phyloP scores from a whole-genome alignment of 148 eudicot genomes.

The Fagopyrum homotropicum region DNA sequence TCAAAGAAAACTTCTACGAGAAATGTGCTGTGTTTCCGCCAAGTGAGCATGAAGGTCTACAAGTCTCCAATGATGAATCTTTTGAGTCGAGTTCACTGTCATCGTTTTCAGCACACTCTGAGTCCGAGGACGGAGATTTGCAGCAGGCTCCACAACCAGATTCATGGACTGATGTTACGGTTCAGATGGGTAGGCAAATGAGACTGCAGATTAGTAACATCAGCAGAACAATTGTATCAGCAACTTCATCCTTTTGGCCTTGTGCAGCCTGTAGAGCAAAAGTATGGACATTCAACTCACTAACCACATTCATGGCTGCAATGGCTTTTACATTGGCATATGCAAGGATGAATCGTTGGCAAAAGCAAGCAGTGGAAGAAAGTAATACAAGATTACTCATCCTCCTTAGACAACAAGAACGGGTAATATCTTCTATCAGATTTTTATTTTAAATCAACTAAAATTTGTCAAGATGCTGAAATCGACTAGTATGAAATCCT shows the following conservation, averaged over 20 bases:
- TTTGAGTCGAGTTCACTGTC: background rate
- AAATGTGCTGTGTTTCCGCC: slow-evolving; percentile 33
- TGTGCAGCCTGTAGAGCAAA: slow-evolving; percentile 7
- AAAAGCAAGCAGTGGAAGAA: slow-evolving; percentile 10
- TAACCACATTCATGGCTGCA: slow-evolving; percentile 21
- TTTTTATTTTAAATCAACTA: background rate
- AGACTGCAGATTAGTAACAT: slow-evolving; percentile 11
- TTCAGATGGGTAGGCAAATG: slow-evolving; percentile 16
- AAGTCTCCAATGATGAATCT: slow-evolving; percentile 17
- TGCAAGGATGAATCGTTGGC: slow-evolving; percentile 30
- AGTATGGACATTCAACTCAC: slow-evolving; percentile 20
- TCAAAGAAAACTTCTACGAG: slow-evolving; percentile 21
- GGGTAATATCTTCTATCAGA: slow-evolving; percentile 22
- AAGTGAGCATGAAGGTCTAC: slow-evolving; percentile 35
- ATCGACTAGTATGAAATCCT: background rate
- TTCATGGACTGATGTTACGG: slow-evolving; percentile 1
- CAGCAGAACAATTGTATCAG: slow-evolving; percentile 19
- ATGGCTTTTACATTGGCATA: slow-evolving; percentile 20
- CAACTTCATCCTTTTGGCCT: slow-evolving; percentile 17
- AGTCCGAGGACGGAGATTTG: slow-evolving; percentile 3
- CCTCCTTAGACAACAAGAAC: slow-evolving; percentile 41
- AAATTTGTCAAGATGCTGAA: slow-evolving; percentile 4
- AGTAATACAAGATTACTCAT: slow-evolving; percentile 18
- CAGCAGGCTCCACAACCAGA: background rate
- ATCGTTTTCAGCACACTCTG: background rate